phyloP scores from a whole-genome alignment of 1,284 basidiomycete genomes.

The Puccinia hordei region DNA sequence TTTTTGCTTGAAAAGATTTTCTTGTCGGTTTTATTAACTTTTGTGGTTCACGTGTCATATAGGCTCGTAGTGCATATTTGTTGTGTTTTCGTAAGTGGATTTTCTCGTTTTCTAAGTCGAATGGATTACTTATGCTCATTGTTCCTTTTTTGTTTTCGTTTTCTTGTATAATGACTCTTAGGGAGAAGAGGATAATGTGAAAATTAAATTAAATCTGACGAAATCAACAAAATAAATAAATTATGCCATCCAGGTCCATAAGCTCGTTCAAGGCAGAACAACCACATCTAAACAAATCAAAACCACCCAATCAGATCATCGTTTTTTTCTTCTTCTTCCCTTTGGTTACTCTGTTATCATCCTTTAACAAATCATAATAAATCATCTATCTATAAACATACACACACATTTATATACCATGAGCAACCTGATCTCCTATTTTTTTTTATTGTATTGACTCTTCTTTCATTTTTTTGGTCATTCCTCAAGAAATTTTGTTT shows the following conservation, averaged over 20 bases:
- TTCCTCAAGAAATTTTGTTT: no score
- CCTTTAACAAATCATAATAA: no score
- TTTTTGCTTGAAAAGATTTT: background rate
- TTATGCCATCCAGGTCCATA: no score
- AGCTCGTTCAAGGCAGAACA: background rate
- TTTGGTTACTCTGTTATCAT: no score
- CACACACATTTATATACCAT: no score
- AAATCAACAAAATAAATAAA: background rate
- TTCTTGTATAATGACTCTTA: background rate
- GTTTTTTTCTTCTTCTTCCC: background rate
- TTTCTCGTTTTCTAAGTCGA: background rate
- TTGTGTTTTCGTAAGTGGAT: conserved; percentile 45
- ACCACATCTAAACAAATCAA: background rate
- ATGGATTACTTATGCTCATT: background rate
- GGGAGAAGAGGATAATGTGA: background rate
- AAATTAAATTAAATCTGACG: background rate
- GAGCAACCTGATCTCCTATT: background rate
- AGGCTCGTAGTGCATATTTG: conserved; percentile 49
- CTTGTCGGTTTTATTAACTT: no score
- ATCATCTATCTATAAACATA: no score
- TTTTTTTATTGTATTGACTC: background rate
- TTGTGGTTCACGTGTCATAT: no score
- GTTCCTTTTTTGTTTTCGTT: background rate
- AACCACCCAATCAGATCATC: background rate
- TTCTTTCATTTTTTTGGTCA: no score